Evolutionary conservation across 108 stramenopile genomes (phyloP), one percentile per base, ranked within the genome.

Genomic region (Craspedostauros australis): DNA sequence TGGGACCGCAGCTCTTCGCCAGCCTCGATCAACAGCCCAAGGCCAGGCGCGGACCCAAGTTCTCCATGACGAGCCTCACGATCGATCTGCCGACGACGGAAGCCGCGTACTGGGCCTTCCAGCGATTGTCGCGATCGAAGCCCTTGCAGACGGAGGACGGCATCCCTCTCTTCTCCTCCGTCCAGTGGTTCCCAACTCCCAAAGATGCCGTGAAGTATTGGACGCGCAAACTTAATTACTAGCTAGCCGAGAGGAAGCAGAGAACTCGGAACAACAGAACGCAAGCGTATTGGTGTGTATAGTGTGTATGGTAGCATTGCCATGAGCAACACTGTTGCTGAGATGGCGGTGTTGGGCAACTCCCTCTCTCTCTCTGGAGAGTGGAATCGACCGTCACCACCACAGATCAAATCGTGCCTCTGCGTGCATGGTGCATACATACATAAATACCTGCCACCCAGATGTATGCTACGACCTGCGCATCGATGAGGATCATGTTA

Each of bases 151-250:
- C 53, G 24, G 48, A 56, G 46, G n/a, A n/a, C n/a, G n/a, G n/a
- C n/a, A n/a, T n/a, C n/a, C n/a, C n/a, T n/a, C n/a, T n/a, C n/a
- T 14, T 59, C 12, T 52, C 62, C 25, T 21, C 54, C 14, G 33
- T 91, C 2, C 75, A 91, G 15, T 91, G 85, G 85, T 71, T 91
- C 46, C 45, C 61, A 5, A 91, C 85, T 32, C 89, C 89, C 15
- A 16, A 33, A 1, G 76, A 91, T 64, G 79, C 76, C 18, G 54
- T 70, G 60, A 40, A 65, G 26, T 91, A 82, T 40, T 91, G 89
- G 89, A 87, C 76, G 18, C 64, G 89, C 54, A 63, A 91, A 33
- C 40, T 75, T 6, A 68, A 68, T 44, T 68, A 48, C 39, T 68
- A 66, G 43, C 4, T 36, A 12, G 12, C 12, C 34, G 34, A 11